Percentiles rank a stretch among this genome's conserved stretches.
These are phyloP conservation scores for Epipyxis sp. DNA, from an alignment of 108 stramenopile species.

Conservation along the genomic window DNA sequence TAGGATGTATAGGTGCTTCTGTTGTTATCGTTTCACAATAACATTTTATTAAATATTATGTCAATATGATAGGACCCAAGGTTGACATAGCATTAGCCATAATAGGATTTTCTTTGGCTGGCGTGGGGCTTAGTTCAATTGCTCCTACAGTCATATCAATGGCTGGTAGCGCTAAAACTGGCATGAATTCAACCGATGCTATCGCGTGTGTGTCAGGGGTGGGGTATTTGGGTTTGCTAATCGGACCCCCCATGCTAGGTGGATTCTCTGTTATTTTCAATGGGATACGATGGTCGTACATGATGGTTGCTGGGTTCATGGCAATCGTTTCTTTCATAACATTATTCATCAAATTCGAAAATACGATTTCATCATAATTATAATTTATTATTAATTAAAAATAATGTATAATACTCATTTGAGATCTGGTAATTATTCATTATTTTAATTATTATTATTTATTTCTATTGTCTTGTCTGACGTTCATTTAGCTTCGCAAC, in stretches of 20 bases:
- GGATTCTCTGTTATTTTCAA: not conserved
- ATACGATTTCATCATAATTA: too few relatives aligned
- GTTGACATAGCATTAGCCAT: not conserved
- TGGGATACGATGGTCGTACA: not conserved
- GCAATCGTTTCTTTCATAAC: not conserved
- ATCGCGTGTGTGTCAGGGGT: not conserved
- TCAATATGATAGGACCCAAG: not conserved
- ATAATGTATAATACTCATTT: too few relatives aligned
- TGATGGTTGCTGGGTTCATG: not conserved
- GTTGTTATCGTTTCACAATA: not conserved
- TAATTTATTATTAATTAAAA: too few relatives aligned
- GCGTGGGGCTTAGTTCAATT: not conserved
- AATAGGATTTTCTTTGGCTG: not conserved
- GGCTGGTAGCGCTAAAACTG: not conserved
- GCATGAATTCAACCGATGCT: constrained; percentile 5
- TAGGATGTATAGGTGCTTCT: not conserved
- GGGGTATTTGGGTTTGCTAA: not conserved
- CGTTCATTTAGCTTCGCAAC: too few relatives aligned
- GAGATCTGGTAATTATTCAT: too few relatives aligned
- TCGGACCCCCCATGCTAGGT: not conserved
- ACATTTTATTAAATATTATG: too few relatives aligned
- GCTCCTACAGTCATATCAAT: not conserved
- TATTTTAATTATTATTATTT: too few relatives aligned
- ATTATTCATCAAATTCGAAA: not conserved
- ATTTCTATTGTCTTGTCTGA: too few relatives aligned